These are phyloP conservation scores for Penicillium paradoxum DNA, from an alignment of 495 filamentous ascomycete species.

Conservation along the genomic window DNA sequence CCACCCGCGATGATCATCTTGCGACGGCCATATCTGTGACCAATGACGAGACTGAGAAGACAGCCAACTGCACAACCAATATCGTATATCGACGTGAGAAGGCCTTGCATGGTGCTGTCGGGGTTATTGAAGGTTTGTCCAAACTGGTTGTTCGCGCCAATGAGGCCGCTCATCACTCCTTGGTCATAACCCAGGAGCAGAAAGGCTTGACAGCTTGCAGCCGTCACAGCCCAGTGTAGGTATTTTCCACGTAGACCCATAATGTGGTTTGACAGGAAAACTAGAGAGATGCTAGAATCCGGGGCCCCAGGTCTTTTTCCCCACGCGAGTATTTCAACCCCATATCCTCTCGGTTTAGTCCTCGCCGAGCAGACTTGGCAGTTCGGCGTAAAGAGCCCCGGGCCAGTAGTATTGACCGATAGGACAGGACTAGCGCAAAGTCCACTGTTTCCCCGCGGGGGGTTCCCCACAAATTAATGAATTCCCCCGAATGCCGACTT, in stretches of 20 bases:
- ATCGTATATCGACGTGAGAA: constrained; percentile 44
- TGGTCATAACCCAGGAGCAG: constrained; percentile 37
- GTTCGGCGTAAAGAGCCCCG: neutral
- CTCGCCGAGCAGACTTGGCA: neutral
- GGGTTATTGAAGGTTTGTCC: constrained; percentile 36
- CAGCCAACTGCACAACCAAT: constrained; percentile 45
- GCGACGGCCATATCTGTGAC: constrained; percentile 38
- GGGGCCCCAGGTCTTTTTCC: constrained; percentile 5
- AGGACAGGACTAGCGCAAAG: neutral
- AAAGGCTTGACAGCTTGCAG: constrained; percentile 32
- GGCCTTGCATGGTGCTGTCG: constrained; percentile 36
- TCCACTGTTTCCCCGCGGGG: neutral
- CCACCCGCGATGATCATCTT: constrained; percentile 40
- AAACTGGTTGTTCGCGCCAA: constrained; percentile 37
- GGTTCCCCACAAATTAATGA: neutral
- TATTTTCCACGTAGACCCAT: constrained; percentile 17
- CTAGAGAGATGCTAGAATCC: neutral
- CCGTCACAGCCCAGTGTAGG: constrained; percentile 22
- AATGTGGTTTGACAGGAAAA: neutral
- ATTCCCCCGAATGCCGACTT: neutral
- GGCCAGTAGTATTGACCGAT: neutral
- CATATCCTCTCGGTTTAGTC: neutral
- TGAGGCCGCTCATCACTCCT: constrained; percentile 35
- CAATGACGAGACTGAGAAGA: constrained; percentile 37
- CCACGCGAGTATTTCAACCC: neutral